Evolutionary conservation across 148 eudicot genomes (phyloP), one percentile per base, ranked within the genome.

Genomic region (Dianthus caryophyllus): DNA sequence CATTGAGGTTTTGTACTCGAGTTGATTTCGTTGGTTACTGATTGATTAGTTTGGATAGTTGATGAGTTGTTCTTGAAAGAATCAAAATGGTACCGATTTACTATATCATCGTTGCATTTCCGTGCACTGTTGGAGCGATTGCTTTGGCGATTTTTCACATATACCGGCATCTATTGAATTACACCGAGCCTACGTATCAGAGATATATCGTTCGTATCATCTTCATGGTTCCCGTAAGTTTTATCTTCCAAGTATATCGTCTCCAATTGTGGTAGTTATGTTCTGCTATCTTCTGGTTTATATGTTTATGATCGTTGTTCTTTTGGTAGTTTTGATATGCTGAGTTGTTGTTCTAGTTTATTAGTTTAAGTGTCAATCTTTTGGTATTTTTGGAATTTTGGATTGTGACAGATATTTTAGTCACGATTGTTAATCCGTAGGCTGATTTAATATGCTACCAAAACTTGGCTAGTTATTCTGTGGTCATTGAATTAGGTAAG

Each of bases 211-310:
- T 94, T 73, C 85, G 98, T 11, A 94, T 94, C 65, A 80, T 94
- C 76, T 94, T 90, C 73, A 94, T 94, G 98, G 96, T 94, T 73
- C 98, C 97, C 39, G 98, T 94, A 75, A 90, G 98, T 88, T 27
- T 31, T 47, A 8, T 21, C 52, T 14, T 18, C 27, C 41, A 26
- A 46, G 26, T 39, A 39, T 27, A 13, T 55, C 9, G 63, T 10
- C 18, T 46, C 16, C 25, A 24, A 6, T n/a, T 26, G 11, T 73
- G 66, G 18, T 43, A 27, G 44, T 26, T 59, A 2, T 63, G 13
- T 43, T 17, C 4, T 33, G 38, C 38, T 33, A 7, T 33, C 38
- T 33, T 33, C 38, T 33, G 38, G 3, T 33, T 33, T 33, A 7
- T 33, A 2, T 33, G 38, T 33, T 33, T 7, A 7, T 33, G 4